Evolutionary conservation across 2,329 filamentous ascomycete species (phyloP), one percentile per base, ranked within the genome.

Genomic region (Stachybotrys echinatus): DNA sequence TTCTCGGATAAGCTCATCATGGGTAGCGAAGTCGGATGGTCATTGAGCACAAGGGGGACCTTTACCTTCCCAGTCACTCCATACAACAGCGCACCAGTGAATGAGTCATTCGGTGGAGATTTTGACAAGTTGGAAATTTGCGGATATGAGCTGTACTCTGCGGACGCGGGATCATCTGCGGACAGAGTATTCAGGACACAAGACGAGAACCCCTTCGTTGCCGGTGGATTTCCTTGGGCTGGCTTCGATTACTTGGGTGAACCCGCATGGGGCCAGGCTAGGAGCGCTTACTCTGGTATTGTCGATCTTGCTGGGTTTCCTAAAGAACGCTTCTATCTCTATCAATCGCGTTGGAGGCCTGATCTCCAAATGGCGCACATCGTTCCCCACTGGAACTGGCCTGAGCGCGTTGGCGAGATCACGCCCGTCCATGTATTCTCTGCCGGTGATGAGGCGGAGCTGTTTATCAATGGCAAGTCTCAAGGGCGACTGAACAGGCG

Each of bases 301-400:
- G 70, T 82, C 23, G 79, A 82, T 49, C 64, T 81, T 6, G 78
- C 79, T 0, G 79, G 79, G 0, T 82, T 82, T 62, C 70, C 67
- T 49, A 82, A 82, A 60, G 77, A 81, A 51, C 67, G 78, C 1
- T 81, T 74, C 59, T 80, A 71, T 54, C 56, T 81, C 4, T 82
- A 81, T 52, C 79, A 81, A 55, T 61, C 76, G 0, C 71, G 75
- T 7, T 82, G 78, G 79, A 64, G 71, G 3, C 66, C 77, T 0
- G 71, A 75, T 17, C 48, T 77, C 0, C 62, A 55, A 2, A 70
- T 74, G 61, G 77, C 75, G 4, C 76, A 81, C 54, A 73, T 81
- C 18, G 67, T 81, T 0, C 78, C 78, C 2, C 78, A 81, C 56
- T 81, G 78, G 78, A 79, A 67, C 17, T 82, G 76, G 75, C 71